Percentiles rank a stretch among this genome's conserved stretches.
These are phyloP conservation scores for Trametes maxima DNA, from an alignment of 768 basidiomycete genomes.

Conservation along the genomic window DNA sequence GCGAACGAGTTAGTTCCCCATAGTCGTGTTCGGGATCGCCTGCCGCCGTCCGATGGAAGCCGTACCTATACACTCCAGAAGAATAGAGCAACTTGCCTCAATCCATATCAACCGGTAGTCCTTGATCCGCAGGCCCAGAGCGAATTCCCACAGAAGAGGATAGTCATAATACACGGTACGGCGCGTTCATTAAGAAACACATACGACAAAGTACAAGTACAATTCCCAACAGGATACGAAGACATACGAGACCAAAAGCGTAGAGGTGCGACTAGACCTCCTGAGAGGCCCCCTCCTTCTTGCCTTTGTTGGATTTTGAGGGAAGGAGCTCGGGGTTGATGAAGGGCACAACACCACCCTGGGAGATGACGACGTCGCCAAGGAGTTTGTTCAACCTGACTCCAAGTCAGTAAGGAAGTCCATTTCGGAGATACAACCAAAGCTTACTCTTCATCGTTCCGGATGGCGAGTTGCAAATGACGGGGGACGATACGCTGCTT, in stretches of 20 bases:
- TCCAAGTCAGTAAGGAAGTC: neutral
- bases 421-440: too few relatives aligned
- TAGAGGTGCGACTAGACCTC: slow-evolving; percentile 42
- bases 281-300: slow-evolving; percentile 52
- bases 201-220: slow-evolving; percentile 23
- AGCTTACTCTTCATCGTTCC: slow-evolving; percentile 72
- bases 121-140: too few relatives aligned
- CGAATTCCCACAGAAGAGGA: neutral
- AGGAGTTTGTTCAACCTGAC: slow-evolving; percentile 58
- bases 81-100: too few relatives aligned
- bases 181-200: slow-evolving; percentile 20
- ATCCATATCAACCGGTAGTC: too few relatives aligned
- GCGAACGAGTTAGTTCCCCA: too few relatives aligned
- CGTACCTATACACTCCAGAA: too few relatives aligned
- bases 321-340: slow-evolving; percentile 54
- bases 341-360: slow-evolving; percentile 74
- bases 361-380: slow-evolving; percentile 66
- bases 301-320: slow-evolving; percentile 49
- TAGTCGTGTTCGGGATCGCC: too few relatives aligned
- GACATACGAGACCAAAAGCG: slow-evolving; percentile 5
- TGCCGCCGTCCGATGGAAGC: too few relatives aligned
- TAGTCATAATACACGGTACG: slow-evolving; percentile 23
- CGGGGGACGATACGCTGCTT: slow-evolving; percentile 82
- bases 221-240: slow-evolving; percentile 23
- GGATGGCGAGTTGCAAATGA: slow-evolving; percentile 74